These are phyloP conservation scores for Curvularia verruculosa DNA, from an alignment of 2,329 filamentous ascomycete genomes.

Conservation along the genomic window DNA sequence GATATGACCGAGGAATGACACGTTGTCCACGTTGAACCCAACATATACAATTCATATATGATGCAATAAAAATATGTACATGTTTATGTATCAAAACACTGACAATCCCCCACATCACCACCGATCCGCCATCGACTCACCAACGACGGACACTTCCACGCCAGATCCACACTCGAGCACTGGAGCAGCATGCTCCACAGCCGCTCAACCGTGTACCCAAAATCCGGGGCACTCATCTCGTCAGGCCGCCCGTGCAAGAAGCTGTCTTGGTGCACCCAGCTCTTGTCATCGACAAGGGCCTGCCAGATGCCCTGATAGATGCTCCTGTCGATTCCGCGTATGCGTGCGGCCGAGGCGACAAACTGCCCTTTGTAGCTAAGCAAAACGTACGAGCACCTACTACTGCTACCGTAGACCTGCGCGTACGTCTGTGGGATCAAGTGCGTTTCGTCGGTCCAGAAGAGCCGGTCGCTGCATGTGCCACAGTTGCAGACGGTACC, in stretches of 20 bases:
- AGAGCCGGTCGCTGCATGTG: slow-evolving; percentile 49
- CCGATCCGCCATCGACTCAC: slow-evolving; percentile 32
- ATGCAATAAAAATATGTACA: neutral
- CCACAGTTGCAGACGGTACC: slow-evolving; percentile 49
- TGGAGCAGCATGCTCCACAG: slow-evolving; percentile 38
- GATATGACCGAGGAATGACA: too few relatives aligned
- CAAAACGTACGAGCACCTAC: slow-evolving; percentile 42
- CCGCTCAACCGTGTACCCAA: slow-evolving; percentile 38
- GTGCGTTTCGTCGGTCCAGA: slow-evolving; percentile 49
- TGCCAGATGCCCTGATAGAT: slow-evolving; percentile 44
- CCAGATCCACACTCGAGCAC: slow-evolving; percentile 30
- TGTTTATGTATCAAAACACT: slow-evolving; percentile 30
- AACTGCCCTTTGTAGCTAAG: slow-evolving; percentile 58
- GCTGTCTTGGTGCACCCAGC: slow-evolving; percentile 34
- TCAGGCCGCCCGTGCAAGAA: slow-evolving; percentile 29
- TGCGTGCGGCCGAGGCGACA: slow-evolving; percentile 52
- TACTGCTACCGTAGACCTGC: slow-evolving; percentile 22
- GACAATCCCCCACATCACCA: slow-evolving; percentile 32
- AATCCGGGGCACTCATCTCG: slow-evolving; percentile 30
- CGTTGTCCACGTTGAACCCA: too few relatives aligned
- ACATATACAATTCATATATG: too few relatives aligned
- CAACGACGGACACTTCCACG: slow-evolving; percentile 35
- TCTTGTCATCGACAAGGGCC: slow-evolving; percentile 28
- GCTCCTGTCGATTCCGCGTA: slow-evolving; percentile 44
- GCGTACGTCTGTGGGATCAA: slow-evolving; percentile 48